These are phyloP conservation scores for Starmerella geochares DNA, from an alignment of 805 yeast species.

Conservation along the genomic window DNA sequence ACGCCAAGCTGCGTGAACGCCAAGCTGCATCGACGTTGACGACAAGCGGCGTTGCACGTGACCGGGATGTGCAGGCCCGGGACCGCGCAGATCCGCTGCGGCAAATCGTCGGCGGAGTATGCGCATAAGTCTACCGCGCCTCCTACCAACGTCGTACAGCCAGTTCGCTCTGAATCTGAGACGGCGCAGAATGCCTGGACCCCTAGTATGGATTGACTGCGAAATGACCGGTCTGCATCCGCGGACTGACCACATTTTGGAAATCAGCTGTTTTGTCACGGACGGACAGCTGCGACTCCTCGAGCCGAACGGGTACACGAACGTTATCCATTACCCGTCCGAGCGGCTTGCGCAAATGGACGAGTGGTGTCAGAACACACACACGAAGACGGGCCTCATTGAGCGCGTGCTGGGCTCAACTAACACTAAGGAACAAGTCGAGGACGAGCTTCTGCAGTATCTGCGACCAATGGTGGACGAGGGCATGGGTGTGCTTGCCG, in stretches of 20 bases:
- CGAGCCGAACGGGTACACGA: constrained; percentile 63
- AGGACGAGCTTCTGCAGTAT: constrained; percentile 53
- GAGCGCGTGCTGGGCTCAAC: constrained; percentile 50
- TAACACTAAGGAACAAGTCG: constrained; percentile 51
- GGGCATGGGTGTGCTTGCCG: constrained; percentile 66
- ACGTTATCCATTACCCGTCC: constrained; percentile 62
- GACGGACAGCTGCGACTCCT: constrained; percentile 66
- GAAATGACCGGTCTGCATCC: constrained; percentile 95
- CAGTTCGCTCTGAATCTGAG: not conserved
- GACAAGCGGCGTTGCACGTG: no score
- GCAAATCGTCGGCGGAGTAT: not conserved
- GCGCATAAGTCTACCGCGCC: constrained; percentile 1
- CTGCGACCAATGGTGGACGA: constrained; percentile 39
- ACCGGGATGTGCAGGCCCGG: not conserved
- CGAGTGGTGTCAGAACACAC: constrained; percentile 81
- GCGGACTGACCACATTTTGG: constrained; percentile 67
- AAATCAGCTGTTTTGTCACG: constrained; percentile 82
- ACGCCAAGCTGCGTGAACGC: no score
- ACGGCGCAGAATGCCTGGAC: constrained; percentile 17
- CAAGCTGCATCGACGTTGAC: no score
- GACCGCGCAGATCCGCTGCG: not conserved
- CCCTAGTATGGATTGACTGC: constrained; percentile 89
- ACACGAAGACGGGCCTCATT: constrained; percentile 65
- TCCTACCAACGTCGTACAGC: not conserved
- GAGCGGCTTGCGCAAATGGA: constrained; percentile 60